phyloP scores from a whole-genome alignment of 2,329 filamentous ascomycete species.

The Xylariaceae sp. region DNA sequence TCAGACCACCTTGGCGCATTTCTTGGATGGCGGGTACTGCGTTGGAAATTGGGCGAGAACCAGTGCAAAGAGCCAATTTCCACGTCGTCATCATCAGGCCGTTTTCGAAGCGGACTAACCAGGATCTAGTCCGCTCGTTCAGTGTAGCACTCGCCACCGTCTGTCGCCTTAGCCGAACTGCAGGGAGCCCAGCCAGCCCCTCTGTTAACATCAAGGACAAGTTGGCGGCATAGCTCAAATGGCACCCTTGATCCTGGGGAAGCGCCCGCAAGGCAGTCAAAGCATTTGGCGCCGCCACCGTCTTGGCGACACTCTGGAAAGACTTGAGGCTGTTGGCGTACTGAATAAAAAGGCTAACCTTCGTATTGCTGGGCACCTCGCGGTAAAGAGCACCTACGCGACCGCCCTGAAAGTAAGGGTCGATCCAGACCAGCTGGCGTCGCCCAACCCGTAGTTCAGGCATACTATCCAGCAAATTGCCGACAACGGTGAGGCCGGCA shows the following conservation, averaged over 20 bases:
- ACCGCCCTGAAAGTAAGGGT: conserved; percentile 52
- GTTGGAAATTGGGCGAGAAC: conserved; percentile 46
- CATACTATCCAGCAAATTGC: conserved; percentile 54
- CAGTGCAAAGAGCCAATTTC: conserved; percentile 55
- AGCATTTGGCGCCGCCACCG: conserved; percentile 48
- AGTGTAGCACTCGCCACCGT: conserved; percentile 38
- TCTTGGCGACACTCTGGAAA: conserved; percentile 49
- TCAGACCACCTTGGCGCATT: conserved; percentile 25
- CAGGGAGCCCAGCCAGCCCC: conserved; percentile 39
- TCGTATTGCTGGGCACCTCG: conserved; percentile 60
- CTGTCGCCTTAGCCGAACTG: conserved; percentile 38
- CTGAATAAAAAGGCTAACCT: conserved; percentile 54
- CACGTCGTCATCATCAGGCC: conserved; percentile 36
- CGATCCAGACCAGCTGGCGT: conserved; percentile 54
- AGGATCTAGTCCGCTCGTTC: conserved; percentile 29
- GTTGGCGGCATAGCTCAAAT: conserved; percentile 54
- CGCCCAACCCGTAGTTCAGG: conserved; percentile 31
- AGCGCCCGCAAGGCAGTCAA: conserved; percentile 50
- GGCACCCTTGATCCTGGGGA: conserved; percentile 54
- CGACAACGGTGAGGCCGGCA: conserved; percentile 56
- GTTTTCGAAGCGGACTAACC: conserved; percentile 28
- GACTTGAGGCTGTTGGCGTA: conserved; percentile 51
- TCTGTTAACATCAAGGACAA: conserved; percentile 44
- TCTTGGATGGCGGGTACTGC: conserved; percentile 39
- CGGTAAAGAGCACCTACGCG: conserved; percentile 52